These are phyloP conservation scores for Allium sativum DNA, from an alignment of 106 monocot species.

Conservation along the genomic window DNA sequence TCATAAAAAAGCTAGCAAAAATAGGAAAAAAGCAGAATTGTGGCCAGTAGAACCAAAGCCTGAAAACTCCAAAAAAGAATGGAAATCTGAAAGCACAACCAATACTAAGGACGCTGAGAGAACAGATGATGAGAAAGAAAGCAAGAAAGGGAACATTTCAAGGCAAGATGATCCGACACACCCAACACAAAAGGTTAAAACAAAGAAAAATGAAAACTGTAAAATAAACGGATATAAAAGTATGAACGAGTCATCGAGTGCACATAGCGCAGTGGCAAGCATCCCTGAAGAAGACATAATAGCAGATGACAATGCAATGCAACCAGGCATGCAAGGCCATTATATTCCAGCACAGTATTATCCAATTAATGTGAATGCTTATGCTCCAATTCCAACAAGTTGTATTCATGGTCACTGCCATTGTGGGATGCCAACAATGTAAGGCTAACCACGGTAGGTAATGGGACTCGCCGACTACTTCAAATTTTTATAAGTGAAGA, in stretches of 20 bases:
- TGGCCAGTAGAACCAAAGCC: conserved; percentile 6
- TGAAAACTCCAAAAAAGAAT: not conserved
- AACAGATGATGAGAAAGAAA: too few species aligned
- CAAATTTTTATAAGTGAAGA: too few species aligned
- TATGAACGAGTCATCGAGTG: not conserved
- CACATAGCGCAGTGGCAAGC: conserved; percentile 5
- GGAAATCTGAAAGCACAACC: conserved; percentile 1
- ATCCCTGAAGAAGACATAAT: conserved; percentile 27
- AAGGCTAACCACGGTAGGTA: conserved; percentile 2
- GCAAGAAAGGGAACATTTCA: not conserved
- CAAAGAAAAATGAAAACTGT: not conserved
- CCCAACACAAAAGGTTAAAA: too few species aligned
- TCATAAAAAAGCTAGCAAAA: conserved; percentile 62
- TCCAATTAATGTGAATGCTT: conserved; percentile 2
- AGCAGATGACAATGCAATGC: conserved; percentile 9
- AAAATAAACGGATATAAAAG: not conserved
- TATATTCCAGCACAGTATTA: conserved; percentile 24
- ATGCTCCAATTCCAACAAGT: not conserved
- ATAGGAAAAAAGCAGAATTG: conserved; percentile 44
- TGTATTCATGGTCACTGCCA: conserved; percentile 1
- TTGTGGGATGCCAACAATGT: not conserved
- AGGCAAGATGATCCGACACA: not conserved
- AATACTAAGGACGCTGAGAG: not conserved
- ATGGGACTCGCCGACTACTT: conserved; percentile 53
- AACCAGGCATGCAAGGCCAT: conserved; percentile 10